Percentiles rank a stretch among this genome's conserved stretches.
Evolutionary conservation across 495 filamentous ascomycete genomes (phyloP).

Genomic region (Aspergillus sclerotiicarbonarius): DNA sequence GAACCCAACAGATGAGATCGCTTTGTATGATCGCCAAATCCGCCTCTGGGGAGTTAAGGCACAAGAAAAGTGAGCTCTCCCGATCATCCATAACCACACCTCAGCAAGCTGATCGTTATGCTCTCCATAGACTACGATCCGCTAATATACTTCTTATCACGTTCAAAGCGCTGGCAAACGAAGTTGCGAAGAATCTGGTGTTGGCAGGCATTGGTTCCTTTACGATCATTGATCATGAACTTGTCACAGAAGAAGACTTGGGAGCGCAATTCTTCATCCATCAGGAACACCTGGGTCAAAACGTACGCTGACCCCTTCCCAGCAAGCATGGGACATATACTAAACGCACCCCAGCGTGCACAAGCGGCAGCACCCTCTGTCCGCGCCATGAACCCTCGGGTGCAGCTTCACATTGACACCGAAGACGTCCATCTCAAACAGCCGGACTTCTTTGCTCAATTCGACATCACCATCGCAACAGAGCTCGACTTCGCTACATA

Average conservation of each 20-base stretch:
- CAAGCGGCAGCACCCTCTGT: constrained; percentile 77
- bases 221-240: constrained; percentile 80
- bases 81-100: neutral
- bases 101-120: constrained; percentile 9
- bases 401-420: constrained; percentile 69
- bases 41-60: constrained; percentile 97
- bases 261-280: constrained; percentile 86
- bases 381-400: constrained; percentile 84
- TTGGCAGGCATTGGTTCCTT: constrained; percentile 89
- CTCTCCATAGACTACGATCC: constrained; percentile 66
- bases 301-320: constrained; percentile 44
- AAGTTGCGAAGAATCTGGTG: constrained; percentile 97
- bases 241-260: constrained; percentile 76
- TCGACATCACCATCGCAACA: constrained; percentile 88
- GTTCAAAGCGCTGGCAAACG: constrained; percentile 86
- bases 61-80: constrained; percentile 63
- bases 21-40: constrained; percentile 96
- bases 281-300: constrained; percentile 70
- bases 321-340: neutral
- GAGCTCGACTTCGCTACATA: constrained; percentile 73
- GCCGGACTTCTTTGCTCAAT: constrained; percentile 69
- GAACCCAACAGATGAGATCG: constrained; percentile 75
- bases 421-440: constrained; percentile 60
- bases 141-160: constrained; percentile 89
- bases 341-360: constrained; percentile 58